Evolutionary conservation across 352 stramenopile genomes (phyloP), one percentile per base, ranked within the genome.

Genomic region (Pythium guiyangense): DNA sequence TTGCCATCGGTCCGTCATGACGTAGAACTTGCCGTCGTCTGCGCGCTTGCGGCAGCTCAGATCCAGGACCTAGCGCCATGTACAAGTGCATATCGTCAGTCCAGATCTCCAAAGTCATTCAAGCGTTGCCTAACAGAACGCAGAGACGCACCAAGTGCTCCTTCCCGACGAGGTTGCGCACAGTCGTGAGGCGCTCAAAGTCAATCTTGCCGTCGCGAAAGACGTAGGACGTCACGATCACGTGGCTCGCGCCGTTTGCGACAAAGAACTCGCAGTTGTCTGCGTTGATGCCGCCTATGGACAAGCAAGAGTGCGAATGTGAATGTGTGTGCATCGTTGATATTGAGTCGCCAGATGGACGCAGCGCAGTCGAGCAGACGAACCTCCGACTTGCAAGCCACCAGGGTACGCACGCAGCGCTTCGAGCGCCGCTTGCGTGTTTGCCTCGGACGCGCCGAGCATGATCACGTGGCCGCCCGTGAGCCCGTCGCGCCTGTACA

Each of bases 181-280:
- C 62, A 43, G 71, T 77, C n/a, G 79, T 60, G 17, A 96, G 74
- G 18, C 78, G 69, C 17, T 85, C 70, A 57, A 79, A 90, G 66
- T 97, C 86, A 52, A 99, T 97, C 62, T 91, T 58, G 6, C 96
- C 94, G 48, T 97, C 81, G 20, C 88, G 79, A 70, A 99, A 99
- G 14, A 99, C 92, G 66, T 96, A 98, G 42, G 91, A 98, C 35
- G 97, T 99, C 49, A 99, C 94, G 67, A 99, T 99, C 22, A 99
- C 92, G 69, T 99, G 96, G 42, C 88, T 98, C n/a, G 97, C 97
- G 17, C 96, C 96, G 26, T 88, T 82, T 37, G 98, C 86, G 35
- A 99, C 73, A 74, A 96, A 99, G 64, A 96, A 85, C 27, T 74
- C 57, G 37, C 94, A 97, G 63, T 98, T 99, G 10, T 94, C 76